Evolutionary conservation across 1,139 yeast species (phyloP), one percentile per base, ranked within the genome.

Genomic region (Wickerhamiella infanticola): DNA sequence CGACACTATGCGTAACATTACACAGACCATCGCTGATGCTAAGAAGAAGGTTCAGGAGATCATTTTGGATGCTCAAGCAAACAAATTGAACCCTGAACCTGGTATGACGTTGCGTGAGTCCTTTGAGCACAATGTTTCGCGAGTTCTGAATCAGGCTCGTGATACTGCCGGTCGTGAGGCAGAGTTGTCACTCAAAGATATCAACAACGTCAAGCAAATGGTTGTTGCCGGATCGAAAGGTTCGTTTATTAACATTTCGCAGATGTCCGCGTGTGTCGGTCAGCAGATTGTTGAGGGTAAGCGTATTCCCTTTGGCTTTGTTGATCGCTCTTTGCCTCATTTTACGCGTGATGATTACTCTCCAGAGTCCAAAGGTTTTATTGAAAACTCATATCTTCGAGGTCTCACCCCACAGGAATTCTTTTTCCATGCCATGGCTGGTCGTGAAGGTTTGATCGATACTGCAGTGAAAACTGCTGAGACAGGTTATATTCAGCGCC

Each of bases 381-480:
- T 93, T 54, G 98, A 90, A 65, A 93, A 93, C 61, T 93, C 98
- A 9, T 93, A 90, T 60, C 73, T 90, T 61, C 79, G 98, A 72
- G 99, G 99, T 39, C 73, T 93, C 60, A 90, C 98, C 13, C 99
- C 99, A 37, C 98, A 90, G 66, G 98, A 93, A 65, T 93, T 93
- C 65, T 93, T 93, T 63, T 90, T 90, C 81, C 99, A 93, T 64
- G 98, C 98, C 47, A 93, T 93, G 98, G 98, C 98, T 58, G 99
- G 99, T 74, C 85, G 99, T 75, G 99, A 90, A 71, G 99, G 99
- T 77, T 76, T 90, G 63, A 90, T 90, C 65, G 99, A 90, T 76
- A 90, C 99, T 49, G 97, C 97, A 13, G 97, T 88, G 44, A 88
- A 88, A 66, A 90, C 98, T 39, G 98, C 99, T 2, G 98, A 90